Percentiles rank a stretch among this genome's conserved stretches.
Conservation (phyloP, 257 asterid genomes). For the Lantana camara region DNA sequence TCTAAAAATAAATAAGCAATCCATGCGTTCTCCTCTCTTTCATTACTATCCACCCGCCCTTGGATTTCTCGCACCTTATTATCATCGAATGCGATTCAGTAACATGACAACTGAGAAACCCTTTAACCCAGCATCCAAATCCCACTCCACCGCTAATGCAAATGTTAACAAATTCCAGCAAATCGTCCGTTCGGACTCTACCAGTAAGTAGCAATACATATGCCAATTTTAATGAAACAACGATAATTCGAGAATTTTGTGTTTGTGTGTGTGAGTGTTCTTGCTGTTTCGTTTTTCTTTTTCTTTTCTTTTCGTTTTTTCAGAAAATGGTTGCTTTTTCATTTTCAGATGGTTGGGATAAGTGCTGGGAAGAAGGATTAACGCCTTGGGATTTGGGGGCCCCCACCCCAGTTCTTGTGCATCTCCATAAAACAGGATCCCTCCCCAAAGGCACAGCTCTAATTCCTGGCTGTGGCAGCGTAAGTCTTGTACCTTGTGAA, state of each 20-base stretch:
- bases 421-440: slow-evolving; percentile 57
- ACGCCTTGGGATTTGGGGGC: slow-evolving; percentile 94
- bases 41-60: no score
- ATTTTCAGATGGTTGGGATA: slow-evolving; percentile 73
- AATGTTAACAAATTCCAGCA: slow-evolving; percentile 46
- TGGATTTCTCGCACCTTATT: slow-evolving; percentile 8
- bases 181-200: slow-evolving; percentile 43
- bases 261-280: no score
- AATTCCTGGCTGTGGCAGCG: slow-evolving; percentile 92
- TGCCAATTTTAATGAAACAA: no score
- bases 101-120: no score
- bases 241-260: slow-evolving; percentile 3
- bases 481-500: slow-evolving; percentile 34
- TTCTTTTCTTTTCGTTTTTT: no score
- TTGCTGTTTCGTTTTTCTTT: no score
- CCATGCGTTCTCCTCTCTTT: slow-evolving; percentile 34
- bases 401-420: slow-evolving; percentile 77
- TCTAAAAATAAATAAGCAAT: no score
- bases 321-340: neutral
- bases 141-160: slow-evolving; percentile 21
- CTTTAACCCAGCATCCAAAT: no score
- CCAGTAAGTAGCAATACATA: slow-evolving; percentile 38
- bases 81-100: slow-evolving; percentile 15
- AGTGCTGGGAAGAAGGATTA: slow-evolving; percentile 73
- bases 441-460: slow-evolving; percentile 82